Evolutionary conservation across 306 rosid species (phyloP).

Genomic region (Myrica gale): DNA sequence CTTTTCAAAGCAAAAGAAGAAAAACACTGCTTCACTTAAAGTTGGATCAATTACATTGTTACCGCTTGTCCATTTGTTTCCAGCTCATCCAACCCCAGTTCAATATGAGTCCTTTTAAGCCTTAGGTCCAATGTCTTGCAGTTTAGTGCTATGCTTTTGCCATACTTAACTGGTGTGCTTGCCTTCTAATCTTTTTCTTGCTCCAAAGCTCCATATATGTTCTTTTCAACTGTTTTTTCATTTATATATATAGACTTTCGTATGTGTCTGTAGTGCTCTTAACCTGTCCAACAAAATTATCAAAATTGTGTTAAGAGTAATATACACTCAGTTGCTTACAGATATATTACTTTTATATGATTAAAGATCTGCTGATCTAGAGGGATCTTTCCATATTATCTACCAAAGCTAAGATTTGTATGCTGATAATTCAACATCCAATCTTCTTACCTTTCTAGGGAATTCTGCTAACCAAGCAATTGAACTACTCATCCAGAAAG

Average conservation of each 20-base stretch:
- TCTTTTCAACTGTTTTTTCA: background rate
- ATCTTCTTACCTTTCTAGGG: slow-evolving; percentile 48
- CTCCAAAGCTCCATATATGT: background rate
- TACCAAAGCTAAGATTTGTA: background rate
- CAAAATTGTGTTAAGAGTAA: background rate
- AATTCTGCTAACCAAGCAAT: slow-evolving; percentile 98
- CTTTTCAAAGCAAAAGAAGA: background rate
- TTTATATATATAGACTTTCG: background rate
- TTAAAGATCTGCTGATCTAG: background rate
- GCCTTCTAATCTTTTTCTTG: background rate
- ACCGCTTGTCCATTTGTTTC: background rate
- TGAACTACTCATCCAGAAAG: slow-evolving; percentile 84
- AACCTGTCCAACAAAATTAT: background rate
- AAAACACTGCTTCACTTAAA: background rate
- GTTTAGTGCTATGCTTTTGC: background rate
- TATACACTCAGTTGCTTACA: background rate
- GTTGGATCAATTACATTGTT: background rate
- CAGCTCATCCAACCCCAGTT: background rate
- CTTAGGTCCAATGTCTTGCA: background rate
- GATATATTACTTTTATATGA: background rate
- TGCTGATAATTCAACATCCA: slow-evolving; percentile 20
- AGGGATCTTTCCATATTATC: slow-evolving; percentile 2
- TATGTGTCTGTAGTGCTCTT: background rate
- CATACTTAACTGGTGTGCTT: background rate
- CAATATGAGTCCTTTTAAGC: background rate